phyloP scores from a whole-genome alignment of 2,329 filamentous ascomycete genomes.

The Furcasterigmium furcatum region DNA sequence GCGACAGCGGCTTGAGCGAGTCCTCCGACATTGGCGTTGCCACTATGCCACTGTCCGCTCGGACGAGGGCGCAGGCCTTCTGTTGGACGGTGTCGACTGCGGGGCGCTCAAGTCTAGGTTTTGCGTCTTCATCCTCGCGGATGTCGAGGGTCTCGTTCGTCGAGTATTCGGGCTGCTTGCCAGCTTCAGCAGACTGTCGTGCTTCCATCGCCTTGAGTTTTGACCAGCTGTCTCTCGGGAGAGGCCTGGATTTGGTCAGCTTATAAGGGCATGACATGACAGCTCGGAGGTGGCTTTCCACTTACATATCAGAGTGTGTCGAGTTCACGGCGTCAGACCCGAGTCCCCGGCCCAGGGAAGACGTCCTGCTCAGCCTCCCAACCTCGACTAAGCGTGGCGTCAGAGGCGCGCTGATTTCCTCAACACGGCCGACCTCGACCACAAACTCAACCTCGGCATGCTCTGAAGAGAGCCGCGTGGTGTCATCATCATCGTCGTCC shows the following conservation, averaged over 20 bases:
- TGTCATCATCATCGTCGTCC: neutral
- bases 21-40: constrained; percentile 40
- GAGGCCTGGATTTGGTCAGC: constrained; percentile 22
- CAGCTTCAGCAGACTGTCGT: constrained; percentile 41
- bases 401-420: neutral
- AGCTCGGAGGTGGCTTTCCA: too few relatives aligned
- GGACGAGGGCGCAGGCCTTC: constrained; percentile 20
- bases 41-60: constrained; percentile 47
- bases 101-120: constrained; percentile 23
- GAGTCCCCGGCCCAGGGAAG: neutral
- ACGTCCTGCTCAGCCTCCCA: neutral
- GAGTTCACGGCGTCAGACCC: too few relatives aligned
- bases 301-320: too few relatives aligned
- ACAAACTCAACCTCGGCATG: neutral
- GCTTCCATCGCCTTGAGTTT: constrained; percentile 46
- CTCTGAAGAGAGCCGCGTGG: too few relatives aligned
- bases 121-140: constrained; percentile 40
- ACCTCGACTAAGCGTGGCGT: neutral
- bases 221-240: constrained; percentile 19
- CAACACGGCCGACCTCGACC: neutral
- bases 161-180: constrained; percentile 25
- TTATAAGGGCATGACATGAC: too few relatives aligned
- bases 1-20: constrained; percentile 43
- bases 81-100: constrained; percentile 12
- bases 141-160: constrained; percentile 34